Percentiles rank a stretch among this genome's conserved stretches.
These are phyloP conservation scores for Kodamaea ohmeri DNA, from an alignment of 1,139 yeast genomes.

Conservation along the genomic window DNA sequence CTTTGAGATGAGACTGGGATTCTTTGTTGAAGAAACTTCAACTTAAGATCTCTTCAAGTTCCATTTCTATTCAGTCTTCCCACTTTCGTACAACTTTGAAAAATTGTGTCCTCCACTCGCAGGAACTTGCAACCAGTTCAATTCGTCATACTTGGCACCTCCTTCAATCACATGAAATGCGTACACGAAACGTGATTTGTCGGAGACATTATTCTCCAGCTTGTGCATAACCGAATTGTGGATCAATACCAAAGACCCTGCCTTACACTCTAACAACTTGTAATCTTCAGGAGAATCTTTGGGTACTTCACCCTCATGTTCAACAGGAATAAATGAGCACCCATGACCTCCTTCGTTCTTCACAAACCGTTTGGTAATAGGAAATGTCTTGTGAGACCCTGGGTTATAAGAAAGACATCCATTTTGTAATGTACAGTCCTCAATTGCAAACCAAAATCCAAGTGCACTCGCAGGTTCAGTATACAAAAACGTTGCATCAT, in stretches of 20 bases:
- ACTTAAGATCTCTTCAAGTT: no score
- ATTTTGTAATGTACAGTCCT: slow-evolving; percentile 64
- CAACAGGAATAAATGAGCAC: slow-evolving; percentile 44
- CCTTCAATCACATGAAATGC: slow-evolving; percentile 83
- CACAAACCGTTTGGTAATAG: slow-evolving; percentile 65
- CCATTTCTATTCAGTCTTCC: no score
- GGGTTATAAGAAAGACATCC: slow-evolving; percentile 76
- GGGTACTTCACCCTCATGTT: slow-evolving; percentile 18
- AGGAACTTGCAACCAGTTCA: slow-evolving; percentile 80
- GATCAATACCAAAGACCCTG: slow-evolving; percentile 68
- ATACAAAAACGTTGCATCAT: slow-evolving; percentile 70
- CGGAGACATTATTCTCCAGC: slow-evolving; percentile 58
- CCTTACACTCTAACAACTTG: slow-evolving; percentile 58
- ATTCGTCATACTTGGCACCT: slow-evolving; percentile 50
- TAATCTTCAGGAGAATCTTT: slow-evolving; percentile 38
- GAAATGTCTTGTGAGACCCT: slow-evolving; percentile 62
- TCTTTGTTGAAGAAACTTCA: no score
- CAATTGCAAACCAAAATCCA: slow-evolving; percentile 83
- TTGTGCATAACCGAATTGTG: slow-evolving; percentile 72
- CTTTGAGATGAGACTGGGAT: no score
- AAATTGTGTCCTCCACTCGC: slow-evolving; percentile 60
- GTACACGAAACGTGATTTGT: slow-evolving; percentile 66
- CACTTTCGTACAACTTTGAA: slow-evolving; percentile 44
- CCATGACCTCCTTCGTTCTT: slow-evolving; percentile 51
- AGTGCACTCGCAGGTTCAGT: slow-evolving; percentile 71